phyloP scores from a whole-genome alignment of 2,329 filamentous ascomycete species.

The Scleromitrula shiraiana region DNA sequence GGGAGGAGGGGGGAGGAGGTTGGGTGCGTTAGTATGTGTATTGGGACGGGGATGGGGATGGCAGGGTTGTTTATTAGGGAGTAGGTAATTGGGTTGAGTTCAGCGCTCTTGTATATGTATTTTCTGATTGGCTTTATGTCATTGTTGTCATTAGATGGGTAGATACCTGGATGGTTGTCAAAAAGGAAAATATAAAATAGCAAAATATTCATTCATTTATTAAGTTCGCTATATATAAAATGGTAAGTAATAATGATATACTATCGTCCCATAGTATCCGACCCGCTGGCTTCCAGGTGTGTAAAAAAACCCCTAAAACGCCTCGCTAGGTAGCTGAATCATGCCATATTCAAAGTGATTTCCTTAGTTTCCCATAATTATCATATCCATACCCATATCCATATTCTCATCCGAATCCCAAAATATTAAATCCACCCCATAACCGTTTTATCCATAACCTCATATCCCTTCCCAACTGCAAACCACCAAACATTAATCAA shows the following conservation, averaged over 20 bases:
- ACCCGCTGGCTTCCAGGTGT: too few species aligned
- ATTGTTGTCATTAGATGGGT: too few species aligned
- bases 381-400: not conserved
- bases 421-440: too few species aligned
- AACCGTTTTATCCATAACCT: not conserved
- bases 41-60: conserved; percentile 76
- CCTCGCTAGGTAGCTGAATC: not conserved
- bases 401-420: not conserved
- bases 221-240: too few species aligned
- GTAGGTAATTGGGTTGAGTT: too few species aligned
- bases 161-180: too few species aligned
- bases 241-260: too few species aligned
- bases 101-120: too few species aligned
- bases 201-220: too few species aligned
- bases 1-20: conserved; percentile 60
- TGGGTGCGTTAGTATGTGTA: conserved; percentile 87
- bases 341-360: not conserved
- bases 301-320: conserved; percentile 4
- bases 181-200: too few species aligned
- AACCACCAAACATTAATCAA: conserved; percentile 13
- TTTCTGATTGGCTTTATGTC: too few species aligned
- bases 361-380: not conserved
- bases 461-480: not conserved
- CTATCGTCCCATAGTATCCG: too few species aligned
- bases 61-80: conserved; percentile 59